A percentile compares a stretch with the other conserved stretches of the same genome.
These are phyloP conservation scores for Claviceps pusilla DNA, from an alignment of 2,329 filamentous ascomycete genomes.

Conservation along the genomic window DNA sequence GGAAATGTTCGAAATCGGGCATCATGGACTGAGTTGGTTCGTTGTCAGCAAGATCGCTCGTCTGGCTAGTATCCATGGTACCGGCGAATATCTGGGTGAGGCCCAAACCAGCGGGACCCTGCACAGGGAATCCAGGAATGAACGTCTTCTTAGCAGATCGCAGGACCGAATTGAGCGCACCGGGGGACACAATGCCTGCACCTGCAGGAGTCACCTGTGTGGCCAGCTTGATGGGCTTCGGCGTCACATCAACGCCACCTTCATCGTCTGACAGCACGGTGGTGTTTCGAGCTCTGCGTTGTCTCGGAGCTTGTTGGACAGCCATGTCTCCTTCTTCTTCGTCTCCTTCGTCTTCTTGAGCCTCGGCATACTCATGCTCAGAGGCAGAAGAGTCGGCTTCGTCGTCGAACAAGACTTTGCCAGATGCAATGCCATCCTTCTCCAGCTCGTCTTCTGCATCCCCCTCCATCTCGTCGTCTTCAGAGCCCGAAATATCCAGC, in stretches of 20 bases:
- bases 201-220: constrained; percentile 27
- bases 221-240: constrained; percentile 26
- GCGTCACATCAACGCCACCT: constrained; percentile 30
- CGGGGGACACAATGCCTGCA: constrained; percentile 29
- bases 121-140: constrained; percentile 51
- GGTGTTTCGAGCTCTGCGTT: constrained; percentile 33
- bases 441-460: constrained; percentile 25
- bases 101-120: constrained; percentile 49
- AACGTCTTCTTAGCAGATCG: constrained; percentile 54
- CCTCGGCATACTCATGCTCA: constrained; percentile 10
- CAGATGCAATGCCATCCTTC: constrained; percentile 11
- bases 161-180: constrained; percentile 48
- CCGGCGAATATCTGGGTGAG: constrained; percentile 84
- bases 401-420: constrained; percentile 23
- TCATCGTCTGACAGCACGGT: constrained; percentile 49
- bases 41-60: constrained; percentile 9
- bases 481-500: constrained; percentile 31
- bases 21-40: constrained; percentile 32
- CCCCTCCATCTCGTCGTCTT: constrained; percentile 20
- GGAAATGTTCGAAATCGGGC: constrained; percentile 41
- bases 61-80: constrained; percentile 53
- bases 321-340: constrained; percentile 21
- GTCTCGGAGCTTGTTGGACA: constrained; percentile 24
- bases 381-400: constrained; percentile 22
- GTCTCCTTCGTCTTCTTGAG: constrained; percentile 22